These are phyloP conservation scores for Blakeslea trispora DNA, from an alignment of 371 early-diverging fungal genomes.

Conservation along the genomic window DNA sequence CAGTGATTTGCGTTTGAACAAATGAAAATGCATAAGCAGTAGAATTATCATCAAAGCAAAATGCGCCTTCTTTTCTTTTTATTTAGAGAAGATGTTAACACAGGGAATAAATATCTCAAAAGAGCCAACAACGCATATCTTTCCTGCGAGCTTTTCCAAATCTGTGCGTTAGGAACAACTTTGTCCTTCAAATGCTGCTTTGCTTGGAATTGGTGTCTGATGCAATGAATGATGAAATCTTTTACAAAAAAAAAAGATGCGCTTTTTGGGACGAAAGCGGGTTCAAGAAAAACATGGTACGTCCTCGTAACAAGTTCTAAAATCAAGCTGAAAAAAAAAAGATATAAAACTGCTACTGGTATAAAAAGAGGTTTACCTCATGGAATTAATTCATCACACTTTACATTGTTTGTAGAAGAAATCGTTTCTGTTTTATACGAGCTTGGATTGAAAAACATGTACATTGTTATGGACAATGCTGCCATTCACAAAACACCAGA, in stretches of 20 bases:
- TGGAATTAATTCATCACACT: constrained; percentile 15
- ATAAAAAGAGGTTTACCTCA: constrained; percentile 11
- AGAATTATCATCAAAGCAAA: no score
- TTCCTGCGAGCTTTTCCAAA: no score
- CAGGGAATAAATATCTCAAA: no score
- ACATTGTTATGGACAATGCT: no score
- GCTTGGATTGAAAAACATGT: constrained; percentile 19
- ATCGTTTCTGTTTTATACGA: constrained; percentile 9
- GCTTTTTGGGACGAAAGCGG: constrained; percentile 2
- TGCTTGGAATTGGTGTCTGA: no score
- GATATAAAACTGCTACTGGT: constrained; percentile 8
- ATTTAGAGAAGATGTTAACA: no score
- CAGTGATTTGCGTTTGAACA: no score
- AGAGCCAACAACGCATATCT: no score
- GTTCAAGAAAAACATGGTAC: constrained; percentile 14
- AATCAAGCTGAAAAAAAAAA: constrained; percentile 9
- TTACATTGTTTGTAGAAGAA: constrained; percentile 18
- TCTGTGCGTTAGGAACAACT: no score
- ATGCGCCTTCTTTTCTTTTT: no score
- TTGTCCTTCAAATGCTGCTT: no score
- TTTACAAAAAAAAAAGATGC: constrained; percentile 14
- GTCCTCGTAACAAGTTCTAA: constrained; percentile 9
- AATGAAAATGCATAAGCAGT: no score
- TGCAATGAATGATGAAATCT: constrained; percentile 13
- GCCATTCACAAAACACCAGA: constrained; percentile 19